These are phyloP conservation scores for Malus hybrid DNA, from an alignment of 331 rosid species.

Conservation along the genomic window DNA sequence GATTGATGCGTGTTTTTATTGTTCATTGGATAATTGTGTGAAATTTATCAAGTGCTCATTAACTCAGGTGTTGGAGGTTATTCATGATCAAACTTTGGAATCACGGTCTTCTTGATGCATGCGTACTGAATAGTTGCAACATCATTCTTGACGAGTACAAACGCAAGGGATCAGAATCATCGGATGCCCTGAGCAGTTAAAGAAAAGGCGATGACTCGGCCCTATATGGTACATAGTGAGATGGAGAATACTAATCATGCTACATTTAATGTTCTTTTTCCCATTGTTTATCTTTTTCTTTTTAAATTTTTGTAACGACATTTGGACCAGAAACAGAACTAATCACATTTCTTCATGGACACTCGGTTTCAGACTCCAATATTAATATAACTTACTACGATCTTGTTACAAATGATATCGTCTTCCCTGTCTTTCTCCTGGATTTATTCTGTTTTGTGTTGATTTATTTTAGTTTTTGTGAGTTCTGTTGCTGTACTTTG, in stretches of 20 bases:
- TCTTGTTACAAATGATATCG: no score
- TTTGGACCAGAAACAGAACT: neutral
- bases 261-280: conserved; percentile 7
- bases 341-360: neutral
- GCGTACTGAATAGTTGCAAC: conserved; percentile 66
- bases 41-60: conserved; percentile 9
- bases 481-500: no score
- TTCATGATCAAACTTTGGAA: conserved; percentile 95
- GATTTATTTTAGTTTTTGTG: no score
- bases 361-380: no score
- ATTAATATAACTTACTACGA: no score
- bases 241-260: neutral
- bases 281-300: neutral
- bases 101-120: conserved; percentile 87
- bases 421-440: no score
- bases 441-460: no score
- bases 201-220: conserved; percentile 10
- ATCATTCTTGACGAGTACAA: conserved; percentile 37
- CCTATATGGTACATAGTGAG: conserved; percentile 2
- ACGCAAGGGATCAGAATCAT: conserved; percentile 21
- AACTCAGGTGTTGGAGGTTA: conserved; percentile 89
- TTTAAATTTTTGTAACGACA: neutral
- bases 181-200: conserved; percentile 21
- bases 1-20: neutral
- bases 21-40: neutral